phyloP scores from a whole-genome alignment of 2,329 filamentous ascomycete species.

The Diaporthe eres region DNA sequence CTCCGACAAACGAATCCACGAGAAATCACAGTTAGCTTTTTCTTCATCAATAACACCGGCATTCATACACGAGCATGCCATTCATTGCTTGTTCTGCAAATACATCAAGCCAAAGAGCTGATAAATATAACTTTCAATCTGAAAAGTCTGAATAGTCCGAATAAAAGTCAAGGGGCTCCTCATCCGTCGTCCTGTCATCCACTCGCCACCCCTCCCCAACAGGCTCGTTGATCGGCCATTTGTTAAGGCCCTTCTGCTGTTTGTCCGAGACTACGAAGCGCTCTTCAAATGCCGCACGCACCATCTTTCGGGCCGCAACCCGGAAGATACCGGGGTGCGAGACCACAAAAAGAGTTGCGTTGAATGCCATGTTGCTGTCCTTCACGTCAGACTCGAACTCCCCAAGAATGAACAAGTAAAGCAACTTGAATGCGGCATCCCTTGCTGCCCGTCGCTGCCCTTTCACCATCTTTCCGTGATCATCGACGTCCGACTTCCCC shows the following conservation, averaged over 20 bases:
- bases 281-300: not conserved
- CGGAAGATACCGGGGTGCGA: not conserved
- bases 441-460: not conserved
- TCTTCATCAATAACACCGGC: not conserved
- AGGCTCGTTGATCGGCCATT: not conserved
- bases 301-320: not conserved
- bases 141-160: too few relatives aligned
- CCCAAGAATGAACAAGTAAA: not conserved
- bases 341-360: not conserved
- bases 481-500: not conserved
- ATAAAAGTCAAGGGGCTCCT: not conserved
- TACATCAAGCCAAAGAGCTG: too few relatives aligned
- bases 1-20: not conserved
- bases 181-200: not conserved
- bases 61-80: too few relatives aligned
- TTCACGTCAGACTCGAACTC: not conserved
- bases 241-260: not conserved
- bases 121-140: too few relatives aligned
- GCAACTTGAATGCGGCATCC: constrained; percentile 2
- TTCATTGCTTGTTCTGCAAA: too few relatives aligned
- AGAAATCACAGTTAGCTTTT: not conserved
- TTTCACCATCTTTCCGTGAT: not conserved
- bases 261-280: not conserved
- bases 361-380: not conserved
- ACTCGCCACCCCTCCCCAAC: not conserved